These are phyloP conservation scores for Lecanicillium sp. DNA, from an alignment of 2,329 filamentous ascomycete species.

Conservation along the genomic window DNA sequence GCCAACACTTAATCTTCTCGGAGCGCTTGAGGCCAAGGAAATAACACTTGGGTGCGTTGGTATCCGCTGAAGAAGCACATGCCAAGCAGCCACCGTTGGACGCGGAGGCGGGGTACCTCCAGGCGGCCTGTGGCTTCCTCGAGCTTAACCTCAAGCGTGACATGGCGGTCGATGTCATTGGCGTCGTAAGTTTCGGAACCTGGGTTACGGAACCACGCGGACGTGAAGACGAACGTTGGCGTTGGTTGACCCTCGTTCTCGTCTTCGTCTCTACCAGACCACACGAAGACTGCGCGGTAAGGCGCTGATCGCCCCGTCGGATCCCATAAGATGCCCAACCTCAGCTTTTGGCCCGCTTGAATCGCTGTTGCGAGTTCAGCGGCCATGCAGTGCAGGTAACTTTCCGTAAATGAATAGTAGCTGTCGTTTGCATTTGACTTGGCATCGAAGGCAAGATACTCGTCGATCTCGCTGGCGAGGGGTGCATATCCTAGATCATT, in stretches of 20 bases:
- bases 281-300: slow-evolving; percentile 17
- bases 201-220: slow-evolving; percentile 15
- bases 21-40: slow-evolving; percentile 20
- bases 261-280: neutral
- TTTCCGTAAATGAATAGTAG: slow-evolving; percentile 14
- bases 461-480: slow-evolving; percentile 9
- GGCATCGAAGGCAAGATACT: slow-evolving; percentile 16
- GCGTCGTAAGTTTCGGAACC: slow-evolving; percentile 15
- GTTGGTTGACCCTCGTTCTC: neutral
- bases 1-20: neutral
- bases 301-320: neutral
- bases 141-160: slow-evolving; percentile 18
- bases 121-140: neutral
- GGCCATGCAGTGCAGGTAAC: slow-evolving; percentile 18
- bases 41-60: slow-evolving; percentile 15
- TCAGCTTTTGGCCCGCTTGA: slow-evolving; percentile 13
- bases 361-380: slow-evolving; percentile 19
- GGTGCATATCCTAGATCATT: neutral
- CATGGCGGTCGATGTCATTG: slow-evolving; percentile 21
- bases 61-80: slow-evolving; percentile 20
- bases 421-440: neutral
- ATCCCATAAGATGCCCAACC: slow-evolving; percentile 17
- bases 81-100: slow-evolving; percentile 19
- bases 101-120: slow-evolving; percentile 16
- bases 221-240: slow-evolving; percentile 18